Evolutionary conservation across 2,329 filamentous ascomycete genomes (phyloP), one percentile per base, ranked within the genome.

Genomic region (Coniella lustricola): DNA sequence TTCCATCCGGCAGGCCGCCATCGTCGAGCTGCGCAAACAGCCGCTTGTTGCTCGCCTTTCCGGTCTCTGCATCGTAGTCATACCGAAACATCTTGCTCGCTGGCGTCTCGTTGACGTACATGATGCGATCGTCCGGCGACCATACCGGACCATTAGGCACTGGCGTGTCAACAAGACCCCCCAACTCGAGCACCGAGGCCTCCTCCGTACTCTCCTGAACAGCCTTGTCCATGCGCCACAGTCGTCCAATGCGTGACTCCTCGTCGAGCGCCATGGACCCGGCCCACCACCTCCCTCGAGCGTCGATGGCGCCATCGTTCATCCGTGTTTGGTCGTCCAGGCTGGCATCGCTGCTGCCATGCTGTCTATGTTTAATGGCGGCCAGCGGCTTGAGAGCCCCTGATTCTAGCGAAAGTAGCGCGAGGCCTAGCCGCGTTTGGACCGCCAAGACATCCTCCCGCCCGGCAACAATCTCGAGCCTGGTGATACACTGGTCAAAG

Each of bases 81-180:
- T 36, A 52, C n/a, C 37, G 34, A 32, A 41, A 50, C 13, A 52
- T 9, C n/a, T 33, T 44, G 10, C 50, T 47, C 5, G 35, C 40
- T 4, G 50, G 47, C 10, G 50, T 52, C 47, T 52, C 50, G 35
- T 40, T 43, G 17, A 21, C 50, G 21, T 44, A 52, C 44, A 52
- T 44, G 12, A 29, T 52, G 21, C 47, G 38, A 18, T 56, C 50
- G 22, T 59, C 57, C 8, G 55, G 56, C 2, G 57, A 57, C 49
- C 52, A 59, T 14, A 59, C 55, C n/a, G 55, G 55, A 3, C 57
- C 56, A 35, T 60, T 60, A 7, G 56, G 49, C 8, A 60, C 55
- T 3, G 57, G 50, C 3, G 54, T 47, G 21, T 45, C 49, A 17
- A 56, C 53, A 14, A 51, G 52, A 4, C 21, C 41, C 20, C 46